Evolutionary conservation across 495 filamentous ascomycete species (phyloP).

Genomic region (Jackrogersella minutella): DNA sequence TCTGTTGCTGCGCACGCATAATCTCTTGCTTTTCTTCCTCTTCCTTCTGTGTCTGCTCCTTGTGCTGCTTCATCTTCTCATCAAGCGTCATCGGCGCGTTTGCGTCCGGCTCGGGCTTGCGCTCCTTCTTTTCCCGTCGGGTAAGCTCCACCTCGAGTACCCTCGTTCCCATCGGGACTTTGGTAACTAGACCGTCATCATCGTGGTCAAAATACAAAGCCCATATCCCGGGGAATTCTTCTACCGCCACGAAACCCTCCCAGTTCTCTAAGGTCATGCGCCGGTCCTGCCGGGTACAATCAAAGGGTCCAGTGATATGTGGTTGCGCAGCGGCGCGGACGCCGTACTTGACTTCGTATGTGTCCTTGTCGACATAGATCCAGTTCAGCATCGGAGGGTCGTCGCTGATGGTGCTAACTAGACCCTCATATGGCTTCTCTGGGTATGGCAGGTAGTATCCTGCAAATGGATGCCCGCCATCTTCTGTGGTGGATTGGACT

Average conservation of each 20-base stretch:
- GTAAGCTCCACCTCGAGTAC: conserved; percentile 51
- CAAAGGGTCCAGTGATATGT: conserved; percentile 64
- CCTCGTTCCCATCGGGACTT: conserved; percentile 44
- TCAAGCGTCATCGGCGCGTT: conserved; percentile 40
- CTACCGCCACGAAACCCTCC: conserved; percentile 55
- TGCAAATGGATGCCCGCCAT: conserved; percentile 56
- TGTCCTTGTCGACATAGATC: conserved; percentile 68
- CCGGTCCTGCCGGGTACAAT: conserved; percentile 63
- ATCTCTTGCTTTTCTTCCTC: conserved; percentile 33
- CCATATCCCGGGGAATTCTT: conserved; percentile 50
- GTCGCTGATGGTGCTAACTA: conserved; percentile 66
- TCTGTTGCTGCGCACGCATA: conserved; percentile 7
- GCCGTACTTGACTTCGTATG: conserved; percentile 63
- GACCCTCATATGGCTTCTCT: conserved; percentile 60
- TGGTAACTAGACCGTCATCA: conserved; percentile 52
- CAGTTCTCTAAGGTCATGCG: conserved; percentile 63
- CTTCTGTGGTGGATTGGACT: conserved; percentile 4
- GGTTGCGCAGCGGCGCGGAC: conserved; percentile 56
- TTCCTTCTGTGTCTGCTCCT: conserved; percentile 37
- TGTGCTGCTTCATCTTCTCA: conserved; percentile 44
- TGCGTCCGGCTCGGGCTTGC: conserved; percentile 43
- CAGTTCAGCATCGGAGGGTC: conserved; percentile 69
- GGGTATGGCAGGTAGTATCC: conserved; percentile 69
- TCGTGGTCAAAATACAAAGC: conserved; percentile 56
- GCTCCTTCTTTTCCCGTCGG: conserved; percentile 50